Base-by-base conservation (phyloP, 75 land plant genomes). In the Pinus taeda region DNA sequence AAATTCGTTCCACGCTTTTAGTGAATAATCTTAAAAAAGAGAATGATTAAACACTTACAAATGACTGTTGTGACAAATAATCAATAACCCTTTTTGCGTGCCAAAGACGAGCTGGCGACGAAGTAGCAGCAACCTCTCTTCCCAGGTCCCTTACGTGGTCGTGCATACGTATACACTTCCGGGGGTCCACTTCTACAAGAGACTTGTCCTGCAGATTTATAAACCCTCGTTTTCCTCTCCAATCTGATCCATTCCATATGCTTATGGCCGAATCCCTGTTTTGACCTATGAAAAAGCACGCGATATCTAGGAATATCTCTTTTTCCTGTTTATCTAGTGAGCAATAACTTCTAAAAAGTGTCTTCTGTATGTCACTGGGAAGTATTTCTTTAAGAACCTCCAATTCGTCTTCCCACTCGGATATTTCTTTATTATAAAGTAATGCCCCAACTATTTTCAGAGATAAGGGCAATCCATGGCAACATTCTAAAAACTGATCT, bases 101-200 rank as follows among this genome's bases (percentile, higher is more conserved):
- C n/a, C n/a, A n/a, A n/a, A n/a, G n/a, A n/a, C n/a, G 42, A 39
- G 4, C 0, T 4, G 42, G 4, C 4, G 4, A 4, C 4, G 4
- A 39, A 39, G 4, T 0, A 3, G 4, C 42, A 4, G 42, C 42
- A 2, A 39, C 3, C 2, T 39, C 4, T 66, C 39, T 66, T 17
- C 70, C 39, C 70, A 66, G 15, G 18, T 66, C 70, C 17, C 70
- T 66, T 1, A 66, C 45, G n/a, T 66, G 70, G 29, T 66, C 70
- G 17, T 66, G 39, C 70, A 66, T 66, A 12, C n/a, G 42, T 4
- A 39, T 39, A 4, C 0, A 4, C 2, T 39, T 39, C 42, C 42
- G 4, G 0, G 0, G 2, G 42, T 39, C 4, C 42, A 39, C 42
- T 66, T 66, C 45, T 6, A 66, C 45, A 36, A 66, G 70, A n/a